Evolutionary conservation across 2,329 filamentous ascomycete species (phyloP).

Genomic region (Byssothecium circinans): DNA sequence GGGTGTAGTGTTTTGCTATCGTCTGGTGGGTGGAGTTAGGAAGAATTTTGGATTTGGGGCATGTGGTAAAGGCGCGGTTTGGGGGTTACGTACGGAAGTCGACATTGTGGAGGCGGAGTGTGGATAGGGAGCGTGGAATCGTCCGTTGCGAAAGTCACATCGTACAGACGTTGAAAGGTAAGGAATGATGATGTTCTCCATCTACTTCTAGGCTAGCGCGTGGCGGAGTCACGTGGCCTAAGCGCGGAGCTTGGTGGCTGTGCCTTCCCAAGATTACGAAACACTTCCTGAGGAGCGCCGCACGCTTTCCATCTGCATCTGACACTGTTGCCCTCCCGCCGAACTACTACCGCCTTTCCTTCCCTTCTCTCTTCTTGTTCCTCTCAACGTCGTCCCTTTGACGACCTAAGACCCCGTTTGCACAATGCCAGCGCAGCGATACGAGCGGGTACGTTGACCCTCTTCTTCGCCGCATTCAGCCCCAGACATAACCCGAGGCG

Average conservation of each 20-base stretch:
- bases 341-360: constrained; percentile 3
- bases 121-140: not conserved
- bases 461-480: constrained; percentile 2
- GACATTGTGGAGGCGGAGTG: constrained; percentile 10
- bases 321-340: constrained; percentile 7
- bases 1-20: constrained; percentile 53
- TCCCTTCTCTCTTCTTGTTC: constrained; percentile 7
- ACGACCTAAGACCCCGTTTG: constrained; percentile 9
- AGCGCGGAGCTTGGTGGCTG: not conserved
- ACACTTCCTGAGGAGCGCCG: constrained; percentile 4
- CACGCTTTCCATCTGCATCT: not conserved
- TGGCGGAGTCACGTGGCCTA: not conserved
- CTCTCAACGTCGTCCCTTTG: constrained; percentile 7
- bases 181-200: too few species aligned
- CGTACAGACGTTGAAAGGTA: too few species aligned
- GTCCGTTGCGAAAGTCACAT: too few species aligned
- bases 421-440: constrained; percentile 52
- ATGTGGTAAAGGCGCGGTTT: not conserved
- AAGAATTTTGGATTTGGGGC: too few species aligned
- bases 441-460: constrained; percentile 49
- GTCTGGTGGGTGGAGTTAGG: constrained; percentile 18
- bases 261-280: constrained; percentile 11
- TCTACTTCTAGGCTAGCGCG: too few species aligned
- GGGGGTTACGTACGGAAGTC: constrained; percentile 11
- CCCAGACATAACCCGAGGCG: constrained; percentile 11